Percentiles rank a stretch among this genome's conserved stretches.
phyloP scores from a whole-genome alignment of 345 rosid species.

The Citrus hindsii region DNA sequence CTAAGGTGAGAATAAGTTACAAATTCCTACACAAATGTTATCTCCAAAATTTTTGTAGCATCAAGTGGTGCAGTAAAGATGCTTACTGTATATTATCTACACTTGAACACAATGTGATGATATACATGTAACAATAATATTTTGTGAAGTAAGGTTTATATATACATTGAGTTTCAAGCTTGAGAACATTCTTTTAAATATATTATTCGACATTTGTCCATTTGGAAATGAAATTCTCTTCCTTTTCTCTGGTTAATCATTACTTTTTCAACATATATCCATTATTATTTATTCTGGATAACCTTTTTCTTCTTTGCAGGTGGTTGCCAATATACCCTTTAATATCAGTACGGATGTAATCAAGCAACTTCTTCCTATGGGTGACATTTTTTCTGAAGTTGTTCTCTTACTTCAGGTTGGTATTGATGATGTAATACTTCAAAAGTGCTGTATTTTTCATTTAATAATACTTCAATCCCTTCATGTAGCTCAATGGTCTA shows the following conservation, averaged over 20 bases:
- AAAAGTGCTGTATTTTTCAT: not conserved
- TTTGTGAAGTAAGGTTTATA: not conserved
- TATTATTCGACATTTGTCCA: not conserved
- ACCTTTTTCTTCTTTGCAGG: constrained; percentile 38
- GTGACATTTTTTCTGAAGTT: constrained; percentile 85
- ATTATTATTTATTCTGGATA: not conserved
- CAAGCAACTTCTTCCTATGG: constrained; percentile 88
- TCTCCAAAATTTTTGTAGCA: not conserved
- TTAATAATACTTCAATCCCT: not conserved
- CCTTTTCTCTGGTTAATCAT: not conserved
- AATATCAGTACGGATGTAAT: constrained; percentile 85
- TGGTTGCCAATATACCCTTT: constrained; percentile 83
- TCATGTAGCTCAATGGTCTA: not conserved
- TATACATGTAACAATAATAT: not conserved
- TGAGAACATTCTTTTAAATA: not conserved
- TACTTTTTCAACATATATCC: no score
- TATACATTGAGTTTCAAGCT: not conserved
- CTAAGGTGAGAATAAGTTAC: constrained; percentile 52
- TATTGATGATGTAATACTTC: not conserved
- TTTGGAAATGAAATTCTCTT: not conserved
- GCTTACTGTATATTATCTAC: not conserved
- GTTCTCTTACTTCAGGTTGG: constrained; percentile 85
- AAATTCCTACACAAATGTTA: not conserved
- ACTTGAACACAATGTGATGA: not conserved
- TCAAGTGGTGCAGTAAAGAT: not conserved